Evolutionary conservation across 169 alveolate genomes (phyloP).

Genomic region (Eimeria zaria): DNA sequence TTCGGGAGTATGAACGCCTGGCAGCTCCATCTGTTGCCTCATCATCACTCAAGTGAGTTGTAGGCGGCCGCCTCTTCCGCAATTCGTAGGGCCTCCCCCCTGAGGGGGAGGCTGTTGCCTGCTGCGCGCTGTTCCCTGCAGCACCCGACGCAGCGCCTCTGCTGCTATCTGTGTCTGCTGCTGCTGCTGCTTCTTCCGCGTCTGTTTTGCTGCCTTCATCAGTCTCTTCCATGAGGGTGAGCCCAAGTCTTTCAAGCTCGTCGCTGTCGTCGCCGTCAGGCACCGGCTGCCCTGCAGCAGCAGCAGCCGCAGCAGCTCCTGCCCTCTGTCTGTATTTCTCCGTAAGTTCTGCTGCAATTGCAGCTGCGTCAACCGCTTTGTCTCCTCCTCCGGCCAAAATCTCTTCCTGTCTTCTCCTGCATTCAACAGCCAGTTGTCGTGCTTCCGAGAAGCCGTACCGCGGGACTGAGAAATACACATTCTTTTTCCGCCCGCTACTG

Average conservation of each 20-base stretch:
- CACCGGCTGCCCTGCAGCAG: constrained; percentile 48
- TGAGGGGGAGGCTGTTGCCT: constrained; percentile 30
- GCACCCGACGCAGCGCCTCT: constrained; percentile 27
- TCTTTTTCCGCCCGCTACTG: constrained; percentile 70
- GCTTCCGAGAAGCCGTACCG: constrained; percentile 78
- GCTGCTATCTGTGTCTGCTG: constrained; percentile 74
- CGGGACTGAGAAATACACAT: constrained; percentile 67
- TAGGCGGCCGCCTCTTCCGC: constrained; percentile 71
- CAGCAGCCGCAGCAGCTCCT: constrained; percentile 63
- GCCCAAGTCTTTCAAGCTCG: constrained; percentile 58
- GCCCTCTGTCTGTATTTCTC: constrained; percentile 60
- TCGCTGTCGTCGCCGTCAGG: constrained; percentile 70
- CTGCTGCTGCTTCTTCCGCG: constrained; percentile 59
- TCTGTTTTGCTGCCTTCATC: constrained; percentile 78
- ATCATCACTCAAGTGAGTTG: constrained; percentile 26
- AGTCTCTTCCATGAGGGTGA: constrained; percentile 42
- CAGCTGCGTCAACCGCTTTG: constrained; percentile 67
- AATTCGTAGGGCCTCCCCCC: constrained; percentile 74
- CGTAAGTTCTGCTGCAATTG: constrained; percentile 74
- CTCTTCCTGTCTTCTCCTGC: constrained; percentile 77
- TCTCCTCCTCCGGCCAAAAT: constrained; percentile 70
- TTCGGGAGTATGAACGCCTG: constrained; percentile 29
- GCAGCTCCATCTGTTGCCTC: constrained; percentile 52
- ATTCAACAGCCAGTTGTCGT: constrained; percentile 71
- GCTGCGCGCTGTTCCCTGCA: constrained; percentile 34